Base-by-base conservation (phyloP, 139 green algal species). In the Asterochloris erici region DNA sequence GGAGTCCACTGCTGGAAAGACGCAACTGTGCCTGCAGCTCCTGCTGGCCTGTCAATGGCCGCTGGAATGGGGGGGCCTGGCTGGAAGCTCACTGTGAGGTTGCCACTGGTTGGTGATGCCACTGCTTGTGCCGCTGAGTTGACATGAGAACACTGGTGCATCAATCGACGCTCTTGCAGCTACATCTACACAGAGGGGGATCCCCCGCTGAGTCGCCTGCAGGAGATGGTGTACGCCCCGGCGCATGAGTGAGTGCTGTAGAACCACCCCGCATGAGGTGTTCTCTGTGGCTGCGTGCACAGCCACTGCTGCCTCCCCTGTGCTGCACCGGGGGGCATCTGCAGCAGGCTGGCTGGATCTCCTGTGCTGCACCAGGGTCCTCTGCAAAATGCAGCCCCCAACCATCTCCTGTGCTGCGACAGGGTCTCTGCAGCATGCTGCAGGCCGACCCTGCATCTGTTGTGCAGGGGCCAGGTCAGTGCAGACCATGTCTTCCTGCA, bases 161-260 rank as follows among this genome's bases (percentile, higher is more conserved):
- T 63, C 26, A 19, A 27, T 71, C 27, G 10, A n/a, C 0, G 26
- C 61, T 29, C n/a, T 29, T 81, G 73, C 84, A 91, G 88, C 27
- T 92, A 95, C 77, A 86, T 96, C 0, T 93, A 95, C 85, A 96
- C 92, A 26, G 92, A 94, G 27, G 91, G 89, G 10, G 85, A 90
- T 14, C 85, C 88, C 0, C 79, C 90, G 1, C 47, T 91, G 54
- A 82, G 84, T 14, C 82, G 90, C 4, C 81, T 94, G 74, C 29
- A 82, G 28, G 68, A 87, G 63, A 75, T 91, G 27, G 68, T 80
- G 76, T 80, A 61, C 38, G 76, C 76, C 60, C 66, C 17, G 6
- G 66, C 66, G 10, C 66, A 71, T 4, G 66, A 26, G 66, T 26
- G 21, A 71, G 21, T 4, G 1, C 19, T 21, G n/a, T 71, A 1